Evolutionary conservation across 179 eudicot species (phyloP), one percentile per base, ranked within the genome.

Genomic region (Heliamphora pulchella): DNA sequence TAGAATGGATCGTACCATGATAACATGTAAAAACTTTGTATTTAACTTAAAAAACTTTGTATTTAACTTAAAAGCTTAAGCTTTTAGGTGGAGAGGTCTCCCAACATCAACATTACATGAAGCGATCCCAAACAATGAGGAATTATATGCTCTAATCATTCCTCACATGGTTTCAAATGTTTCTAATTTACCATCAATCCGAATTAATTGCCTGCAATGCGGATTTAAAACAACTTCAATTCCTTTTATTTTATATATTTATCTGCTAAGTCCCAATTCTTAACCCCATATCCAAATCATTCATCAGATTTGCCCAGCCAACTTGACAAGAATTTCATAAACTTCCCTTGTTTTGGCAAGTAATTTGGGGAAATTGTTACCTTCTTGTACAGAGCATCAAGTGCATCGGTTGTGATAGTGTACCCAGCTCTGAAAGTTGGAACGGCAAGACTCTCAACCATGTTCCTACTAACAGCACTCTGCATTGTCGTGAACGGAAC

Each of bases 401-500:
- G 96, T 39, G 99, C 99, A 83, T 96, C 88, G 15, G 98, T 94
- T 22, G 89, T 87, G 48, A 96, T 81, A 3, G 97, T 90, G 78
- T 96, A 96, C 9, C 99, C 99, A 78, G 94, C 96, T 78, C 99
- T 89, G 78, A 96, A 96, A 17, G 94, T 91, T 1, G 99, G 99
- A 61, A 96, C 99, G 8, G 87, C 81, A 75, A 94, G 91, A 84
- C 99, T 96, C 87, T 96, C 97, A 78, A 92, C 86, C 97, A 96
- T 90, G 82, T 94, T 94, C 90, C 90, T 86, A 82, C 98, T 91
- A 74, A 96, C 99, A 41, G 98, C 97, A 78, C 61, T 82, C 91
- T 96, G 99, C 99, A 96, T 91, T 53, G 96, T 81, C 9, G 96
- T 86, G 87, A 96, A 96, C 46, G 97, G 86, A 80, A 92, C 98